A percentile compares a stretch with the other conserved stretches of the same genome.
Evolutionary conservation across 1,139 yeast genomes (phyloP).

Genomic region (Geotrichum cucujoidarum): DNA sequence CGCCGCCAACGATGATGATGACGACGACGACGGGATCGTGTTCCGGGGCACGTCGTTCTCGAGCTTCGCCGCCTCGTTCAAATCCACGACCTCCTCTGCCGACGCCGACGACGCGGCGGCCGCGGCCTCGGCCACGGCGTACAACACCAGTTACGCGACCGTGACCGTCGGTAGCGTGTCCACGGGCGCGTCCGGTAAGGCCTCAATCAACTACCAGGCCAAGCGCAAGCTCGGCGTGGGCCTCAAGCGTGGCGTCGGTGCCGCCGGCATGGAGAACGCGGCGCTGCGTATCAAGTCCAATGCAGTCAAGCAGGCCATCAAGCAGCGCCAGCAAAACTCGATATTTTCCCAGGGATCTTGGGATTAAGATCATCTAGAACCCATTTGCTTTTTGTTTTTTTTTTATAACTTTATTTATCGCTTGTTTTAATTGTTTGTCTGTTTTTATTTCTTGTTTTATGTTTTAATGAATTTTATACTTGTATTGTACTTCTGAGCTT

Average conservation of each 20-base stretch:
- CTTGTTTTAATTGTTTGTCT: not conserved
- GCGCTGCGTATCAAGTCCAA: not conserved
- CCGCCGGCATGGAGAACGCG: not conserved
- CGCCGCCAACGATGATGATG: not conserved
- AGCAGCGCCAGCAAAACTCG: constrained; percentile 2
- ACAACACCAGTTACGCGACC: not conserved
- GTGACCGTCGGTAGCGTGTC: constrained; percentile 5
- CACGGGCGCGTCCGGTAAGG: constrained; percentile 4
- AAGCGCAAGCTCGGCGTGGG: constrained; percentile 1
- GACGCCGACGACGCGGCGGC: not conserved
- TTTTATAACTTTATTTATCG: not conserved
- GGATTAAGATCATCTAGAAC: not conserved
- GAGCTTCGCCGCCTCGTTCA: not conserved
- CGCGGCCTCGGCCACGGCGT: not conserved
- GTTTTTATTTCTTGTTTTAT: not conserved
- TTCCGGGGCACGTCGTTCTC: constrained; percentile 6
- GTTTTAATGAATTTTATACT: not conserved
- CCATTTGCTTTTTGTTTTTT: not conserved
- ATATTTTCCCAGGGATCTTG: constrained; percentile 8
- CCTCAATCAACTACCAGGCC: constrained; percentile 4
- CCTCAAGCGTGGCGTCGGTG: not conserved
- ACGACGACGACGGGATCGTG: constrained; percentile 8
- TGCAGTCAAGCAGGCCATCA: constrained; percentile 1
- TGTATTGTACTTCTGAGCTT: too few species aligned
- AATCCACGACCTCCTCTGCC: not conserved